Base-by-base conservation (phyloP, 2,329 filamentous ascomycete species). In the Aphanocladium album region DNA sequence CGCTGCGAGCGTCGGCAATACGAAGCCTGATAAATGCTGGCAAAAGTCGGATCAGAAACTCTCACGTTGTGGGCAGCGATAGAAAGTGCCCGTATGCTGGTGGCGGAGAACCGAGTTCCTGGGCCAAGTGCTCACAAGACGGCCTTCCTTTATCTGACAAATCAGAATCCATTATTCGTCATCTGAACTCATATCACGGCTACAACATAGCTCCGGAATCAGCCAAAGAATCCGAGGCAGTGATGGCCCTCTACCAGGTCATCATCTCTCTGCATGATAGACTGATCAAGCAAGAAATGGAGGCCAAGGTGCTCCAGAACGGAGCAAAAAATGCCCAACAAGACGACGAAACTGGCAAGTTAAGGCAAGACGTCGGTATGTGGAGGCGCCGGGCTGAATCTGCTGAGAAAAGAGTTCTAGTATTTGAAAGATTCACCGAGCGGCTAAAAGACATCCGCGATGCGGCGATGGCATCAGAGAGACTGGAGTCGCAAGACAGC, bases 361-460 rank as follows among this genome's bases (percentile, higher is more conserved):
- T 60, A 27, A 71, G 67, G 35, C 66, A 67, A 14, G 72, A 74
- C 25, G 62, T 67, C 5, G 64, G 65, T 0, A 76, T 72, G 63
- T 88, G 85, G 85, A 80, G 76, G 63, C 76, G 75, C 35, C 74
- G 83, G 35, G 85, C 85, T 0, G 78, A 84, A 66, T 74, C 76
- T 4, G 83, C 84, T 0, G 84, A 88, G 72, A 76, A 72, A 62
- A 76, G 80, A 53, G 68, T 86, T 19, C 73, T 76, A 4, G 75
- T 79, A 25, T 77, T 82, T 62, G 76, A 83, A 67, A 70, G 72
- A 45, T 78, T 80, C 62, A 75, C 73, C 3, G 62, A 68, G 16
- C 69, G 70, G 25, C 45, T 78, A 35, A 69, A 69, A 51, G 70
- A 65, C 1, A 72, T 75, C 55, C 68, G 67, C n/a, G 68, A 68